Percentiles rank a stretch among this genome's conserved stretches.
phyloP scores from a whole-genome alignment of 1,284 basidiomycete genomes.

The Bjerkandera adusta region DNA sequence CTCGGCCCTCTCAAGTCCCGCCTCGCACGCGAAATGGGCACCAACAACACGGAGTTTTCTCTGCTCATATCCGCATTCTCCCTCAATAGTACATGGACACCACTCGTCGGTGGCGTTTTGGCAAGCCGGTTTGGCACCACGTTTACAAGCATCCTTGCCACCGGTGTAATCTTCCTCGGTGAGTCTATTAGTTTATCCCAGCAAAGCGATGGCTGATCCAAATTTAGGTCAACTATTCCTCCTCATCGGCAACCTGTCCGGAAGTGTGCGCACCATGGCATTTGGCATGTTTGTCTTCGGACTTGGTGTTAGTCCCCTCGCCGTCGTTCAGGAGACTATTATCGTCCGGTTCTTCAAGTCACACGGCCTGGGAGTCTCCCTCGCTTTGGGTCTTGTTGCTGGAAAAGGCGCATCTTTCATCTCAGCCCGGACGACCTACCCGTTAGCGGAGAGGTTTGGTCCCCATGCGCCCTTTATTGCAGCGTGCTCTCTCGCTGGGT shows the following conservation, averaged over 20 bases:
- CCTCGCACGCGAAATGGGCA: conserved; percentile 69
- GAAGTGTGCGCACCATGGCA: conserved; percentile 62
- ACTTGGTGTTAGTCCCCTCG: conserved; percentile 74
- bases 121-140: conserved; percentile 71
- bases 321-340: conserved; percentile 76
- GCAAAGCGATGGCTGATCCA: conserved; percentile 8
- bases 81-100: conserved; percentile 81
- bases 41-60: conserved; percentile 75
- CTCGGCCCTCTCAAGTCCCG: conserved; percentile 75
- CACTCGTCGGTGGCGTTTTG: conserved; percentile 67
- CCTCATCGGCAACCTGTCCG: conserved; percentile 58
- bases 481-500: conserved; percentile 56
- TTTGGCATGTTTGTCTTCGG: conserved; percentile 76
- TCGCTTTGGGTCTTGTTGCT: conserved; percentile 76
- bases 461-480: conserved; percentile 73
- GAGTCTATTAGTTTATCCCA: not conserved
- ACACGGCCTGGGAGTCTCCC: conserved; percentile 73
- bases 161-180: conserved; percentile 67
- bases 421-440: conserved; percentile 72
- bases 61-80: conserved; percentile 73
- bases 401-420: conserved; percentile 78
- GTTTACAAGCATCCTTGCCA: conserved; percentile 66
- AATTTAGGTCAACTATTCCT: conserved; percentile 58
- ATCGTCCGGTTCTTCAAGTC: conserved; percentile 79
- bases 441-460: conserved; percentile 67